Conservation (phyloP, 169 alveolate species). For the Plasmodium gallinaceum region DNA sequence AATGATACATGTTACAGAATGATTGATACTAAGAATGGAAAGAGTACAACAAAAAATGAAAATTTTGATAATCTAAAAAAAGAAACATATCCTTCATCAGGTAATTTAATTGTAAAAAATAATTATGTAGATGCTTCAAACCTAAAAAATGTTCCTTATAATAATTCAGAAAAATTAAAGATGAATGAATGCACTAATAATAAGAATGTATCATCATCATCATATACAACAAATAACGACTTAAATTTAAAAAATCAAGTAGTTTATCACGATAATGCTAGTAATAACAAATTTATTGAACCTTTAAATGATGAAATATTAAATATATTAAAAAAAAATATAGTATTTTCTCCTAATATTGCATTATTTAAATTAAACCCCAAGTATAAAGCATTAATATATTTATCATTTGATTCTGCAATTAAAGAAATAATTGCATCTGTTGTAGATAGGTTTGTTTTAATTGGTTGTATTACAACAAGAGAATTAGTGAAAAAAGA, state of each 20-base stretch:
- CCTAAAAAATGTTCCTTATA: constrained; percentile 8
- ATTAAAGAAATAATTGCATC: constrained; percentile 64
- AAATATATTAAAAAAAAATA: constrained; percentile 49
- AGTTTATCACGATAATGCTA: neutral
- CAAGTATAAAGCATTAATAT: constrained; percentile 36
- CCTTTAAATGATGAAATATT: constrained; percentile 47
- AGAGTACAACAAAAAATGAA: constrained; percentile 14
- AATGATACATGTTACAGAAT: constrained; percentile 22
- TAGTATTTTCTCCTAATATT: constrained; percentile 46
- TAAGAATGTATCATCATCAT: neutral
- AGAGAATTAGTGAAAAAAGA: constrained; percentile 95
- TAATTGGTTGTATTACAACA: constrained; percentile 95
- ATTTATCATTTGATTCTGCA: constrained; percentile 62
- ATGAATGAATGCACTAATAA: constrained; percentile 10
- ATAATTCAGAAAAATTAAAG: constrained; percentile 26
- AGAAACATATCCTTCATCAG: constrained; percentile 23
- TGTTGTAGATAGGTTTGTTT: constrained; percentile 87
- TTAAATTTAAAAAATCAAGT: neutral
- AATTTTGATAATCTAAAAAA: constrained; percentile 36
- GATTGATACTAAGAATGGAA: constrained; percentile 36
- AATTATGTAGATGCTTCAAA: constrained; percentile 13
- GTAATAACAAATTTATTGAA: constrained; percentile 24
- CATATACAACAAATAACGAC: neutral
- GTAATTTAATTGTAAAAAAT: constrained; percentile 27
- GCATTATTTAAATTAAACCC: constrained; percentile 20